Conservation (phyloP, 345 rosid species). For the Lepidium sativum region DNA sequence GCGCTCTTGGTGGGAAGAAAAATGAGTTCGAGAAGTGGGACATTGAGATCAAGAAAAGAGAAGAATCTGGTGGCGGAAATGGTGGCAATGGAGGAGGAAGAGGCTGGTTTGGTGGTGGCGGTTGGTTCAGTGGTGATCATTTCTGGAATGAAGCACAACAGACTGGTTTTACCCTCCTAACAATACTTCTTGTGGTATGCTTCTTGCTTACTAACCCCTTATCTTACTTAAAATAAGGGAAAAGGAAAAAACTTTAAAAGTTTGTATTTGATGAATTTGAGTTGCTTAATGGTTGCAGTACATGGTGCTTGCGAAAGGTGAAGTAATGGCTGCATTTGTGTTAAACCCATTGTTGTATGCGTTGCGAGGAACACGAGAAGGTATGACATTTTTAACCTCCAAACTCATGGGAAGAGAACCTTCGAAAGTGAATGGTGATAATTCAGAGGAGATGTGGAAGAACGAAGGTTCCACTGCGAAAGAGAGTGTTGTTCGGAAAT, state of each 20-base stretch:
- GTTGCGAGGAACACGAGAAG: conserved; percentile 61
- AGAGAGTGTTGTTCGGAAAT: conserved; percentile 66
- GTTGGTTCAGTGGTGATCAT: conserved; percentile 66
- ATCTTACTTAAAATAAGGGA: not conserved
- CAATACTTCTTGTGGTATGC: conserved; percentile 58
- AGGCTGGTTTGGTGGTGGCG: conserved; percentile 89
- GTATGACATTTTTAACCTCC: conserved; percentile 41
- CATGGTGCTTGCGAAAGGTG: conserved; percentile 67
- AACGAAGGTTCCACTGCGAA: conserved; percentile 51
- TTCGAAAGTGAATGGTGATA: conserved; percentile 13
- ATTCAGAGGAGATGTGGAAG: conserved; percentile 26
- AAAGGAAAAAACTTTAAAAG: not conserved
- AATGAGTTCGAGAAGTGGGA: conserved; percentile 77
- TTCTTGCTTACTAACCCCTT: not conserved
- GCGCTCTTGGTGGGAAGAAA: conserved; percentile 87
- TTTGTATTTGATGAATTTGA: not conserved
- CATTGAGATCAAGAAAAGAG: conserved; percentile 78
- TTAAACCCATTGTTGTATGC: conserved; percentile 65
- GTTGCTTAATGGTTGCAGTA: conserved; percentile 39
- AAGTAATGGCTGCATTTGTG: conserved; percentile 53
- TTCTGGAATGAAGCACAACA: conserved; percentile 84
- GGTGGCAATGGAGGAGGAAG: conserved; percentile 62
- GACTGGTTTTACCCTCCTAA: conserved; percentile 49
- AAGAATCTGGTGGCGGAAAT: conserved; percentile 64
- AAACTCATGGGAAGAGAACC: conserved; percentile 34